Evolutionary conservation across 768 basidiomycete species (phyloP), one percentile per base, ranked within the genome.

Genomic region (Phanerochaete carnosa): DNA sequence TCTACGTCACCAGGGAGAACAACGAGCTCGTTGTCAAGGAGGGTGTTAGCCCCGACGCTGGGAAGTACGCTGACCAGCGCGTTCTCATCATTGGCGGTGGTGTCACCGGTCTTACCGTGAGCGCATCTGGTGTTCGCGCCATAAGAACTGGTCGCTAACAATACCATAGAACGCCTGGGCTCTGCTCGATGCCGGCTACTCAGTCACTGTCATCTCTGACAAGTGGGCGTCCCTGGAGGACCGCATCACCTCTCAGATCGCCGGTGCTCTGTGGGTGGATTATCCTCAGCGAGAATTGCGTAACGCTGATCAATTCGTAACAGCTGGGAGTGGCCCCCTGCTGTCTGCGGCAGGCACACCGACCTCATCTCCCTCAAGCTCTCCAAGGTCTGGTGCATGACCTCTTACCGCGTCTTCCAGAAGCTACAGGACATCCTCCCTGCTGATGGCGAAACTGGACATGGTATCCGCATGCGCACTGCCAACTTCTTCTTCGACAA

Each of bases 251-350:
- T 65, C 65, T 16, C 65, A 65, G 55, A 65, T 65, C 39, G 62
- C 65, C 4, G 65, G 62, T 25, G 62, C 70, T 11, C 59, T 74
- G 70, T 72, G 62, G 63, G 70, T 62, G 45, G 22, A 59, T 12
- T 23, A 32, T 47, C 6, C 22, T 22, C 1, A 11, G 16, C 23
- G n/a, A n/a, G n/a, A n/a, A n/a, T n/a, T 28, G 35, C 16, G n/a
- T 28, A 28, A 33, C 45, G 30, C 12, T 66, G 2, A 57, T 55
- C 33, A 35, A 58, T 58, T 45, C 45, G 50, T 45, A 50, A 59
- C 49, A 71, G 72, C 29, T 75, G 75, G 75, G 75, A 76, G 60
- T 75, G 69, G 61, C 74, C 75, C 7, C 75, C 75, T 13, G 75
- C 75, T 1, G 75, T 76, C 23, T 75, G 75, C 62, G 75, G 75